Percentiles rank a stretch among this genome's conserved stretches.
phyloP scores from a whole-genome alignment of 306 rosid species.

The Oxytropis ochrocephala region DNA sequence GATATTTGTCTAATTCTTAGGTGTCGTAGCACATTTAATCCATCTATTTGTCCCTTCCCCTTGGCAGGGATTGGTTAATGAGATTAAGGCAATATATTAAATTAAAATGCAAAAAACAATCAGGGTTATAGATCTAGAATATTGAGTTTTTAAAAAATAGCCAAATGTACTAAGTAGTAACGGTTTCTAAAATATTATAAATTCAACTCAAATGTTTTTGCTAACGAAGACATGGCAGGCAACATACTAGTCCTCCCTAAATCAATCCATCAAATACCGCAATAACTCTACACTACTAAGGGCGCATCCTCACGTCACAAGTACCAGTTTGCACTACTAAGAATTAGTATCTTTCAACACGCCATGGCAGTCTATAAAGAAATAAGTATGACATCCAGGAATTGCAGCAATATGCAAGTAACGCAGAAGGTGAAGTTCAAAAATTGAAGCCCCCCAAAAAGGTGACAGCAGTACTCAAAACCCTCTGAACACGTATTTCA shows the following conservation, averaged over 20 bases:
- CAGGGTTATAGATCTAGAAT: too few species aligned
- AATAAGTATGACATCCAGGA: not conserved
- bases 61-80: too few species aligned
- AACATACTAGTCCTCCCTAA: not conserved
- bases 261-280: slow-evolving; percentile 17
- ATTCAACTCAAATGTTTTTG: slow-evolving; percentile 7
- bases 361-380: not conserved
- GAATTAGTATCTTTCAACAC: slow-evolving; percentile 25
- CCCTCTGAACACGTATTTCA: not conserved
- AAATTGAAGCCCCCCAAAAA: not conserved
- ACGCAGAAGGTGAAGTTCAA: not conserved
- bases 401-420: slow-evolving; percentile 10
- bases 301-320: slow-evolving; percentile 1
- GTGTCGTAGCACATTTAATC: too few species aligned
- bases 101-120: too few species aligned
- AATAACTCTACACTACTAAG: slow-evolving; percentile 9
- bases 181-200: slow-evolving; percentile 1
- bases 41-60: too few species aligned
- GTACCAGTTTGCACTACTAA: slow-evolving; percentile 10
- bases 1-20: not conserved
- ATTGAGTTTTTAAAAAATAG: too few species aligned
- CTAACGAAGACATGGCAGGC: not conserved
- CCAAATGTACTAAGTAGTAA: too few species aligned
- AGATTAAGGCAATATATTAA: too few species aligned
- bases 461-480: not conserved